Evolutionary conservation across 257 asterid genomes (phyloP).

Genomic region (Avicennia marina): DNA sequence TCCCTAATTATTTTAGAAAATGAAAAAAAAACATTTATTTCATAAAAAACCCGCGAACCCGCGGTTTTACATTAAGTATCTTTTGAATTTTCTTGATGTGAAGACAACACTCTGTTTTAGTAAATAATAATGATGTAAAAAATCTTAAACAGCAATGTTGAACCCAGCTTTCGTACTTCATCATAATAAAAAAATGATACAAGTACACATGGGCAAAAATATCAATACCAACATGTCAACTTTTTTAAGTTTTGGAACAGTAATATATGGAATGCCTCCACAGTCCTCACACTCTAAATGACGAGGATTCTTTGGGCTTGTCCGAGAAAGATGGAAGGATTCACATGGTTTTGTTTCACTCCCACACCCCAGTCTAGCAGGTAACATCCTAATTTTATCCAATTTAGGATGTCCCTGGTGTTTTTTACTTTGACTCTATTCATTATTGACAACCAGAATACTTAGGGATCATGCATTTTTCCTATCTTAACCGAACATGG

Average conservation of each 20-base stretch:
- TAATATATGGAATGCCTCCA: background rate
- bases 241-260: background rate
- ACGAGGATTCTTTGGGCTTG: constrained; percentile 29
- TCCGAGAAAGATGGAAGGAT: constrained; percentile 13
- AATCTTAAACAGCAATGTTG: background rate
- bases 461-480: background rate
- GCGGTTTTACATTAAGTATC: too few relatives aligned
- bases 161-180: background rate
- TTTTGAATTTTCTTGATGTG: too few relatives aligned
- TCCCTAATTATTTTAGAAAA: too few relatives aligned
- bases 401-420: background rate
- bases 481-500: background rate
- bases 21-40: too few relatives aligned
- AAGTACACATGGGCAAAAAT: background rate
- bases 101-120: too few relatives aligned
- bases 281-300: too few relatives aligned
- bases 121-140: background rate
- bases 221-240: background rate
- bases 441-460: background rate
- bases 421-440: background rate
- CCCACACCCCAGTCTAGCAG: constrained; percentile 2
- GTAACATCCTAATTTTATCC: background rate
- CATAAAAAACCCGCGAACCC: too few relatives aligned
- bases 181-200: background rate
- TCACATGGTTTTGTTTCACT: constrained; percentile 26